Percentiles rank a stretch among this genome's conserved stretches.
Conservation (phyloP, 1,139 yeast species). For the Protomyces inouyei region DNA sequence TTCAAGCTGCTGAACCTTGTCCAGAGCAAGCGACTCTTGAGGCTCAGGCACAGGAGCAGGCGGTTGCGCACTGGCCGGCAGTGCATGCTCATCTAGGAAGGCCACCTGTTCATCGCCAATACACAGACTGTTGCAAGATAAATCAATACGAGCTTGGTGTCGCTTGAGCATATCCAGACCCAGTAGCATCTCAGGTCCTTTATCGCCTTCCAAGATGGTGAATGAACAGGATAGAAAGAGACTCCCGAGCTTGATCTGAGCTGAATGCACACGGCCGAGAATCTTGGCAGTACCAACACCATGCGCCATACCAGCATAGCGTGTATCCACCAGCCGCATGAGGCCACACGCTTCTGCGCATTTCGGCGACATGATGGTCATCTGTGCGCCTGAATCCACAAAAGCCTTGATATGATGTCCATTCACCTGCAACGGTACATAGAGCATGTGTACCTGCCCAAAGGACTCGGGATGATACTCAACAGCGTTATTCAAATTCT, state of each 20-base stretch:
- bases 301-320: slow-evolving; percentile 75
- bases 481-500: slow-evolving; percentile 70
- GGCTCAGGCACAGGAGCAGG: slow-evolving; percentile 27
- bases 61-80: slow-evolving; percentile 45
- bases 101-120: slow-evolving; percentile 68
- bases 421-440: slow-evolving; percentile 69
- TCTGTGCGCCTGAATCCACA: slow-evolving; percentile 95
- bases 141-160: slow-evolving; percentile 77
- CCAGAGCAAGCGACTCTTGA: slow-evolving; percentile 43
- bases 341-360: slow-evolving; percentile 72
- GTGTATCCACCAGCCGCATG: slow-evolving; percentile 66
- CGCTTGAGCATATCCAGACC: slow-evolving; percentile 70
- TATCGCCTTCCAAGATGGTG: slow-evolving; percentile 57
- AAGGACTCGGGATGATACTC: slow-evolving; percentile 88
- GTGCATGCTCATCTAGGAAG: slow-evolving; percentile 69
- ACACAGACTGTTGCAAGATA: slow-evolving; percentile 59
- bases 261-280: slow-evolving; percentile 81
- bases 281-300: slow-evolving; percentile 87
- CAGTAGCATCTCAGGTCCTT: slow-evolving; percentile 53
- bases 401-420: slow-evolving; percentile 81
- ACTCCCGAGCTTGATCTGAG: slow-evolving; percentile 73
- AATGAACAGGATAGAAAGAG: slow-evolving; percentile 71
- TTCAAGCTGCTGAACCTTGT: slow-evolving; percentile 52
- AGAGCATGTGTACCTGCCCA: slow-evolving; percentile 76
- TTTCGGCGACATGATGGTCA: slow-evolving; percentile 71